These are phyloP conservation scores for Paraurostyla sp. DNA, from an alignment of 73 alveolate species.

Conservation along the genomic window DNA sequence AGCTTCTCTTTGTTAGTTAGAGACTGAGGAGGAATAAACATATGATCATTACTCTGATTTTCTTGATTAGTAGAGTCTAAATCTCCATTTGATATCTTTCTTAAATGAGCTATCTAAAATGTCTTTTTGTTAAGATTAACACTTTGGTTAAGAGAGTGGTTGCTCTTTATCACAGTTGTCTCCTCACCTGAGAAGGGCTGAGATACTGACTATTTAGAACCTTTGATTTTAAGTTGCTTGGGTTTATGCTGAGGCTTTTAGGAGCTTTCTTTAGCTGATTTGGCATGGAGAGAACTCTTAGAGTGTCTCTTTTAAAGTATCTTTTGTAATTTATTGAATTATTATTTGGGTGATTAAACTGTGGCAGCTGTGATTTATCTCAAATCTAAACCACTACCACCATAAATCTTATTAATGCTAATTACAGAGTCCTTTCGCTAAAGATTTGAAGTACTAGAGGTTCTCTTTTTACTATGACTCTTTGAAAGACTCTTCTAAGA, in stretches of 20 bases:
- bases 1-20: constrained; percentile 20
- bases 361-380: too few species aligned
- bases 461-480: neutral
- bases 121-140: too few species aligned
- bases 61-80: too few species aligned
- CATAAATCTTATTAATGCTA: neutral
- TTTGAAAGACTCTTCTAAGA: neutral
- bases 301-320: neutral
- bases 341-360: too few species aligned
- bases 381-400: neutral
- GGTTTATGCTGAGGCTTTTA: neutral
- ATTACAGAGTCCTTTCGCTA: neutral
- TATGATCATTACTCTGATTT: neutral
- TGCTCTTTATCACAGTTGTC: neutral
- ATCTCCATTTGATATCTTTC: too few species aligned
- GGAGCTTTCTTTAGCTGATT: constrained; percentile 6
- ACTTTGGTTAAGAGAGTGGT: too few species aligned
- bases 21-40: constrained; percentile 14
- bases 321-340: neutral
- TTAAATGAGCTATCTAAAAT: too few species aligned
- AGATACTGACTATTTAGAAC: too few species aligned
- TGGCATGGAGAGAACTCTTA: neutral
- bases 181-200: constrained; percentile 33
- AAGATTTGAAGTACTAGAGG: neutral
- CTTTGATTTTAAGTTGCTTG: too few species aligned